These are phyloP conservation scores for Eucalyptus globulus DNA, from an alignment of 345 rosid genomes.

Conservation along the genomic window DNA sequence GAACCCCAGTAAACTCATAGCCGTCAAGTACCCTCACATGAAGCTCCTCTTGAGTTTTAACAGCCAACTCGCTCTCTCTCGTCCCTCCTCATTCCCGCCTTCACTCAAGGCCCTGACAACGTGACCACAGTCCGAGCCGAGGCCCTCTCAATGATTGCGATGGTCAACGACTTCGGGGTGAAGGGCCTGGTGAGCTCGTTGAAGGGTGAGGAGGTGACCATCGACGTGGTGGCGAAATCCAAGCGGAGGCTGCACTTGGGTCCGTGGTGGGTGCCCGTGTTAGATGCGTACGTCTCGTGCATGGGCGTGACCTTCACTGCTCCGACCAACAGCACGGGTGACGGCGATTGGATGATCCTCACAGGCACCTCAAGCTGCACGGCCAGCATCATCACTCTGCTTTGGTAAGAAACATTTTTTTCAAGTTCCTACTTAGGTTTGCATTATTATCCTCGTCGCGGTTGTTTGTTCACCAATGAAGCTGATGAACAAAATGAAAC, in stretches of 20 bases:
- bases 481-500: neutral
- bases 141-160: neutral
- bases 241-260: neutral
- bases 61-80: neutral
- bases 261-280: neutral
- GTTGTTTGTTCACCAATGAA: neutral
- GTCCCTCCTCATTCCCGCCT: neutral
- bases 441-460: accelerated
- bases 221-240: neutral
- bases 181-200: neutral
- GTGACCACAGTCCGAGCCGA: neutral
- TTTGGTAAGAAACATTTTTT: neutral
- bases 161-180: neutral
- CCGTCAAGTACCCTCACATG: neutral
- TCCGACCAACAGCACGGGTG: neutral
- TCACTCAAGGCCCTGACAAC: neutral
- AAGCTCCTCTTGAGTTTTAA: neutral
- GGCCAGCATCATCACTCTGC: neutral
- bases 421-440: neutral
- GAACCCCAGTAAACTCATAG: neutral
- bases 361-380: neutral
- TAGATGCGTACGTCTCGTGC: neutral
- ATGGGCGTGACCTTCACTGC: neutral
- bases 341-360: neutral
- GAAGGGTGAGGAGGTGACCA: neutral